Evolutionary conservation across 192 early-diverging fungal genomes (phyloP).

Genomic region (Rhizophagus sp.): DNA sequence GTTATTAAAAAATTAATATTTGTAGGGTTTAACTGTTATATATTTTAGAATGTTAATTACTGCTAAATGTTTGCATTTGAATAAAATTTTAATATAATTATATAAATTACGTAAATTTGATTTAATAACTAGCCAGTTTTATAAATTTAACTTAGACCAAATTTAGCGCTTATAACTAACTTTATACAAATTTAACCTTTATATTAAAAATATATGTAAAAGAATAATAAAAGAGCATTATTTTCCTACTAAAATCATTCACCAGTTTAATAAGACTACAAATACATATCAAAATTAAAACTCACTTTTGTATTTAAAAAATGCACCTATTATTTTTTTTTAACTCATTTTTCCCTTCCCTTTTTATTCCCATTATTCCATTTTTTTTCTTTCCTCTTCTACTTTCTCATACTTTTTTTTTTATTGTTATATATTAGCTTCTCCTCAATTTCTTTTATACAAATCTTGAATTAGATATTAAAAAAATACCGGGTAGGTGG

Average conservation of each 20-base stretch:
- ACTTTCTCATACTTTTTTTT: not conserved
- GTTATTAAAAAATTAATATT: no score
- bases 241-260: not conserved
- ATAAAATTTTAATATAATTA: no score
- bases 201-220: not conserved
- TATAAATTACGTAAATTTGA: no score
- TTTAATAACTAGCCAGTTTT: no score
- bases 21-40: no score
- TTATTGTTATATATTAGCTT: not conserved
- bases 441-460: not conserved
- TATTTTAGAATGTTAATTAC: no score
- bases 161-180: no score
- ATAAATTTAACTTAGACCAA: no score
- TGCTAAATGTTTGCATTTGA: no score
- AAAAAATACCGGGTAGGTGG: not conserved
- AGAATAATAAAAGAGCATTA: not conserved
- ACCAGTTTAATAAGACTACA: slow-evolving; percentile 1
- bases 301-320: not conserved
- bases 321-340: not conserved
- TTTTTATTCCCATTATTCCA: not conserved
- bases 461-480: slow-evolving; percentile 17
- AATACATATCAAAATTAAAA: not conserved
- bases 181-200: no score
- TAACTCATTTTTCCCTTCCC: not conserved
- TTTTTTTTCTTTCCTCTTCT: not conserved